These are phyloP conservation scores for Kwoniella bestiolae DNA, from an alignment of 768 basidiomycete genomes.

Conservation along the genomic window DNA sequence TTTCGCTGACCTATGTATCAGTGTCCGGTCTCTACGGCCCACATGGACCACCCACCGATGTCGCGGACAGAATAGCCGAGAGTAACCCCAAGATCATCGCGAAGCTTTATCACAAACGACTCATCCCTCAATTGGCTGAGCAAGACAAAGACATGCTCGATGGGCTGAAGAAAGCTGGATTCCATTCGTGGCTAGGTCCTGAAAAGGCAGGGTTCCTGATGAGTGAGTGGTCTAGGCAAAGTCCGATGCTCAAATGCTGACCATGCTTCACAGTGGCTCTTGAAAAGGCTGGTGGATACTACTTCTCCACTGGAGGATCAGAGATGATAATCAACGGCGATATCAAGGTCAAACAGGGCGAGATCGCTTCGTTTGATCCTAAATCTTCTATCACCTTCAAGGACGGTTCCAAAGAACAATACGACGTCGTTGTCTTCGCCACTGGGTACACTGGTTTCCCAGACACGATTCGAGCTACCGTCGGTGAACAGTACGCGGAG, in stretches of 20 bases:
- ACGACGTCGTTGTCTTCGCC: slow-evolving; percentile 67
- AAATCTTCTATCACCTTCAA: slow-evolving; percentile 38
- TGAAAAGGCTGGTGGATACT: slow-evolving; percentile 52
- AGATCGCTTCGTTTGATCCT: slow-evolving; percentile 60
- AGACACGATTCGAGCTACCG: slow-evolving; percentile 49
- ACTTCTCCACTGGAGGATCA: slow-evolving; percentile 61
- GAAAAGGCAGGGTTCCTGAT: slow-evolving; percentile 50
- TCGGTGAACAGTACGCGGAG: slow-evolving; percentile 51
- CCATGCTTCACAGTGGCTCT: slow-evolving; percentile 31
- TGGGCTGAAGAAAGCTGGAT: slow-evolving; percentile 37
- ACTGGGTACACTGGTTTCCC: slow-evolving; percentile 62
- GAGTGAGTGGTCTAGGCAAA: slow-evolving; percentile 57
- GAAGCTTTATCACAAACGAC: slow-evolving; percentile 58
- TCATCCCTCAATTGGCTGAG: slow-evolving; percentile 62
- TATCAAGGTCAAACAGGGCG: slow-evolving; percentile 72
- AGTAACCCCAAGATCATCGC: slow-evolving; percentile 60
- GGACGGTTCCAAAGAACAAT: slow-evolving; percentile 58
- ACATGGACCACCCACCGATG: slow-evolving; percentile 62
- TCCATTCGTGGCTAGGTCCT: slow-evolving; percentile 42
- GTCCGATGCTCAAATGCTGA: neutral
- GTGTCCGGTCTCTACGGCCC: slow-evolving; percentile 60
- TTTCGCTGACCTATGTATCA: neutral
- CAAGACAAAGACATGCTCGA: slow-evolving; percentile 61
- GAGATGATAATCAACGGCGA: slow-evolving; percentile 70
- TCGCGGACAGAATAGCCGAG: slow-evolving; percentile 63